Conservation (phyloP, 2,329 filamentous ascomycete genomes). For the Xenoacremonium recifei region DNA sequence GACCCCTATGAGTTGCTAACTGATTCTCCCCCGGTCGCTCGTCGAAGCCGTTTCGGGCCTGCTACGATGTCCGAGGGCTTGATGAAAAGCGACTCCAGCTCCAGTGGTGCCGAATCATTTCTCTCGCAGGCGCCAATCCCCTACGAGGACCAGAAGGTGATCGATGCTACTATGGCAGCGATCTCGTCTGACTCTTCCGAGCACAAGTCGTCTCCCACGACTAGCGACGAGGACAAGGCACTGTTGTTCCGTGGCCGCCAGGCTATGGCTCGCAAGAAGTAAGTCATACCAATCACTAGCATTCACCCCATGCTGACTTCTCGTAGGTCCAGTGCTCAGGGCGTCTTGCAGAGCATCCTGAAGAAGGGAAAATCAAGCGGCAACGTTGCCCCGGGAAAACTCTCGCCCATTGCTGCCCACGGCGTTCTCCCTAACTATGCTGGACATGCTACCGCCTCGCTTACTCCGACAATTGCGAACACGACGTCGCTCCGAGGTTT, state of each 20-base stretch:
- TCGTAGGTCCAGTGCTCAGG: slow-evolving; percentile 37
- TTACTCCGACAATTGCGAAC: slow-evolving; percentile 44
- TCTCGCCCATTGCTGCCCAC: slow-evolving; percentile 53
- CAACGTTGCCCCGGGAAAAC: slow-evolving; percentile 43
- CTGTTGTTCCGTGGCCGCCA: slow-evolving; percentile 39
- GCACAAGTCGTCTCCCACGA: slow-evolving; percentile 27
- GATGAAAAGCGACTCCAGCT: slow-evolving; percentile 18
- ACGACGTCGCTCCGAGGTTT: slow-evolving; percentile 32
- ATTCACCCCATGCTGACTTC: slow-evolving; percentile 10
- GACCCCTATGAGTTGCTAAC: slow-evolving; percentile 18
- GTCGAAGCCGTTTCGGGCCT: slow-evolving; percentile 24
- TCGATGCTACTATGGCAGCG: slow-evolving; percentile 1
- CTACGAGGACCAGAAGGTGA: slow-evolving; percentile 24
- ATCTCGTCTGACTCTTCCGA: slow-evolving; percentile 14
- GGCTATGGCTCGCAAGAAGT: slow-evolving; percentile 29
- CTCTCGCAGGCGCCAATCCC: slow-evolving; percentile 21
- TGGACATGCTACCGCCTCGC: slow-evolving; percentile 51
- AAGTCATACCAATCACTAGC: slow-evolving; percentile 17
- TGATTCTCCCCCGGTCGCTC: slow-evolving; percentile 7
- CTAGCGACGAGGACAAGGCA: slow-evolving; percentile 33
- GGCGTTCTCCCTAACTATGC: slow-evolving; percentile 54
- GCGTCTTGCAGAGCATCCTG: slow-evolving; percentile 50
- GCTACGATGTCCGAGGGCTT: slow-evolving; percentile 34
- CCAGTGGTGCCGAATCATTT: slow-evolving; percentile 23
- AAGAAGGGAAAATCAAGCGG: slow-evolving; percentile 52